phyloP scores from a whole-genome alignment of 164 flowering plant genomes.

The Magnolia kwangsiensis region DNA sequence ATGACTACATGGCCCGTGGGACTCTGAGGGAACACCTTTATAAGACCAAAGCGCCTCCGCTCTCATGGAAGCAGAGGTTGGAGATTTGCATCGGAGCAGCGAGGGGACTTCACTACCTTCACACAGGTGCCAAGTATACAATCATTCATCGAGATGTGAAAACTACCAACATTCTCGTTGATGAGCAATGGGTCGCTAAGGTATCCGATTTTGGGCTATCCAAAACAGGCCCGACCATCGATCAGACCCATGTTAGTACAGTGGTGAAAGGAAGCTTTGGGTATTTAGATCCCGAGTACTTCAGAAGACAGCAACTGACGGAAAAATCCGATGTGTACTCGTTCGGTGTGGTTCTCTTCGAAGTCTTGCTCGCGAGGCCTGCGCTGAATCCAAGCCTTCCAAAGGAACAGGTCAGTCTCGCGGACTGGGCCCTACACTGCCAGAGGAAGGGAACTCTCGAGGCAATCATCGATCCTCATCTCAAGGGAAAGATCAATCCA shows the following conservation, averaged over 20 bases:
- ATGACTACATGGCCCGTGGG: slow-evolving; percentile 30
- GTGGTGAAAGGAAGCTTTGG: slow-evolving; percentile 27
- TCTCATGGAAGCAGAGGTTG: slow-evolving; percentile 23
- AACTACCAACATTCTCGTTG: slow-evolving; percentile 20
- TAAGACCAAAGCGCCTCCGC: slow-evolving; percentile 14
- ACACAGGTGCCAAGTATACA: slow-evolving; percentile 23
- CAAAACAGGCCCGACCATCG: slow-evolving; percentile 17
- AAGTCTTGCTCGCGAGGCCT: slow-evolving; percentile 50
- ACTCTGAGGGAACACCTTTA: slow-evolving; percentile 28
- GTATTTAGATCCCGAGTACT: slow-evolving; percentile 21
- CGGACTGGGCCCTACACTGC: slow-evolving; percentile 33
- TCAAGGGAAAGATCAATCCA: slow-evolving; percentile 29
- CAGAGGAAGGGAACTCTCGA: slow-evolving; percentile 23
- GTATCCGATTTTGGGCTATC: slow-evolving; percentile 23
- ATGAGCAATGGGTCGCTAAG: slow-evolving; percentile 21
- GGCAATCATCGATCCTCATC: slow-evolving; percentile 31
- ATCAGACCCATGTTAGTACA: slow-evolving; percentile 21
- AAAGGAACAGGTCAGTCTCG: slow-evolving; percentile 58
- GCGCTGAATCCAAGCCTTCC: slow-evolving; percentile 46
- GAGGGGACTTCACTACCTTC: slow-evolving; percentile 23
- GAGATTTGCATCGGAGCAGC: slow-evolving; percentile 24
- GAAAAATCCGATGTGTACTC: slow-evolving; percentile 24
- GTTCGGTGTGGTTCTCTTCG: slow-evolving; percentile 27
- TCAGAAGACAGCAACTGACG: slow-evolving; percentile 19
- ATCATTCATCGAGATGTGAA: slow-evolving; percentile 24